phyloP scores from a whole-genome alignment of 148 eudicot species.

The Amaranthus cruentus region DNA sequence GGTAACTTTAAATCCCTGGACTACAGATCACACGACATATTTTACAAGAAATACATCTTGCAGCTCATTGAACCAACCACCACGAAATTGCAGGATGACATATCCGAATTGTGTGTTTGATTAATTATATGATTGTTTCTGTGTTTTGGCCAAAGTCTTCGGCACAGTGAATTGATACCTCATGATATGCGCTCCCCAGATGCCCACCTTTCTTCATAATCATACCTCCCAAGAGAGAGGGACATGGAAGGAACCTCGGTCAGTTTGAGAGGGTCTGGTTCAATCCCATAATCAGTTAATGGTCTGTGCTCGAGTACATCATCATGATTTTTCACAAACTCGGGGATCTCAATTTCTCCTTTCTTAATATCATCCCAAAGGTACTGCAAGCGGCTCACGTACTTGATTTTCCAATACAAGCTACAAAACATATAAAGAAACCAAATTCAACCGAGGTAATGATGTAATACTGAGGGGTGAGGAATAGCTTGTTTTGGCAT shows the following conservation, averaged over 20 bases:
- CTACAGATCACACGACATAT: conserved; percentile 17
- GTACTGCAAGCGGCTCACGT: conserved; percentile 84
- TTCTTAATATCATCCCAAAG: conserved; percentile 92
- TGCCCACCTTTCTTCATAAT: conserved; percentile 61
- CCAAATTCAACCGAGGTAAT: not conserved
- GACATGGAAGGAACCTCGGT: conserved; percentile 54
- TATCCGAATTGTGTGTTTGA: not conserved
- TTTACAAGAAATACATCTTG: not conserved
- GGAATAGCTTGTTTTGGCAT: not conserved
- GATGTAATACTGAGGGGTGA: not conserved
- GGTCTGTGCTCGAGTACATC: conserved; percentile 86
- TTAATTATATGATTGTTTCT: not conserved
- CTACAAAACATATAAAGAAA: conserved; percentile 30
- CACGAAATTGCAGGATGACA: not conserved
- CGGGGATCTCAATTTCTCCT: conserved; percentile 77
- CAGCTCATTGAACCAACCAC: not conserved
- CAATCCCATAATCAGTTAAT: conserved; percentile 90
- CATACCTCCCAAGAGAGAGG: conserved; percentile 51
- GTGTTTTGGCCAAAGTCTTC: not conserved
- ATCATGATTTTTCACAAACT: conserved; percentile 79
- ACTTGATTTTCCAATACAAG: conserved; percentile 91
- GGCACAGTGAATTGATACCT: not conserved
- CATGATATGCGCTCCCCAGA: conserved; percentile 51
- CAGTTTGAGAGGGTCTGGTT: conserved; percentile 77
- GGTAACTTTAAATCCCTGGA: not conserved